Evolutionary conservation across 73 alveolate species (phyloP), one percentile per base, ranked within the genome.

Genomic region (Loxodes magnus): DNA sequence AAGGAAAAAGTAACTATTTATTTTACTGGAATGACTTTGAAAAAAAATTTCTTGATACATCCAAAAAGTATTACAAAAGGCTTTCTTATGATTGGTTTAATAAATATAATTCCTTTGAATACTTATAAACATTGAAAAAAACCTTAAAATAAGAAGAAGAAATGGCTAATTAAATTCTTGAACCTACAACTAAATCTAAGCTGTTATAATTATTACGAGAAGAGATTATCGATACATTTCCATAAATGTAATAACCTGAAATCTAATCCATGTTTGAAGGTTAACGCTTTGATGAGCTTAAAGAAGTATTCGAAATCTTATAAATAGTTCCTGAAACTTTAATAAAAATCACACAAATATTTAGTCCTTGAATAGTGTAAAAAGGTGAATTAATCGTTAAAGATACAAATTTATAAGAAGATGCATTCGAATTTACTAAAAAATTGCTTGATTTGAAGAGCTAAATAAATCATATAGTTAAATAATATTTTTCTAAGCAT

Each of bases 401-500:
- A 24, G 78, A 85, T 35, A 77, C 69, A 49, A 84, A 64, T 17
- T 31, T 74, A 21, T 65, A 53, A 7, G 73, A 85, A 37, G 92
- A 85, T 46, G 88, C 96, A 2, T 67, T 69, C 33, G 71, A 67
- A 55, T 85, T 74, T 43, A 80, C 91, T 12, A 57, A 71, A 10
- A 72, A 71, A 43, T 49, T 85, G 43, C 71, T 85, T 2, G 71
- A 53, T 26, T 52, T 85, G 34, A 76, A 85, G 71, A 64, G 63
- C 39, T 88, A 80, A 61, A 85, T 85, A 80, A 87, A 80, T 46
- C 71, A 63, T 30, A 44, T 85, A 69, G 85, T 85, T 1, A 62
- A 46, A 27, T 37, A 63, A 17, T 66, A 82, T 35, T 84, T 84
- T 58, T 51, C 39, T n/a, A 71, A 85, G 59, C 75, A 80, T 56